Base-by-base conservation (phyloP, 805 yeast species). In the Candida suzukii region DNA sequence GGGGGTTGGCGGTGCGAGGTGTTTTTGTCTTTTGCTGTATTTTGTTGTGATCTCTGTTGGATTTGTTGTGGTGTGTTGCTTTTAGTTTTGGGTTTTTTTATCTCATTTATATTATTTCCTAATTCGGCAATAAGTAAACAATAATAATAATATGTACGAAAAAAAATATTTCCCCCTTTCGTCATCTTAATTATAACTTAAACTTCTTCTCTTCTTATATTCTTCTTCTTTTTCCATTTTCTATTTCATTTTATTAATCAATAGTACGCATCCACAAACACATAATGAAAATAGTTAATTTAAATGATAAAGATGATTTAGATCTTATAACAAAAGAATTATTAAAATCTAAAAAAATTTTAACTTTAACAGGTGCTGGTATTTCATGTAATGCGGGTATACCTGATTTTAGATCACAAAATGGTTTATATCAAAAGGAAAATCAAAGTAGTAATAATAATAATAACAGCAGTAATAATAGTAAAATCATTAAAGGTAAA, bases 331-430 rank as follows among this genome's bases (percentile, higher is more conserved):
- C 28, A 40, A 67, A 66, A 49, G 39, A 52, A 30, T 63, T 78
- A 2, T 60, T 60, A 46, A 73, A 73, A 49, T 59, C 79, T 37
- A 67, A 72, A 41, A 78, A 73, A 51, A 65, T 80, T n/a, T 70
- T 83, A 18, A 71, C 85, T 4, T 67, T 90, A 41, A 88, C 96
- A 0, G 98, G 99, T 8, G 99, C 99, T 2, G 99, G 99, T 1
- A 88, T 91, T 44, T 87, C 96, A 14, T 88, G 96, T 58, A 87
- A 85, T 57, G 97, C 98, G 1, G 98, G 99, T 0, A 93, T 91
- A 37, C 99, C 99, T 2, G 98, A 91, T 58, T 90, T 90, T 58
- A 71, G 98, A 42, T 84, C 95, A 4, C 67, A 80, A 10, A 76
- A 83, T 49, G 98, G 98, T 2, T 70, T 90, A 10, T 90, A 91